These are phyloP conservation scores for Amylostereum areolatum DNA, from an alignment of 1,284 basidiomycete species.

Conservation along the genomic window DNA sequence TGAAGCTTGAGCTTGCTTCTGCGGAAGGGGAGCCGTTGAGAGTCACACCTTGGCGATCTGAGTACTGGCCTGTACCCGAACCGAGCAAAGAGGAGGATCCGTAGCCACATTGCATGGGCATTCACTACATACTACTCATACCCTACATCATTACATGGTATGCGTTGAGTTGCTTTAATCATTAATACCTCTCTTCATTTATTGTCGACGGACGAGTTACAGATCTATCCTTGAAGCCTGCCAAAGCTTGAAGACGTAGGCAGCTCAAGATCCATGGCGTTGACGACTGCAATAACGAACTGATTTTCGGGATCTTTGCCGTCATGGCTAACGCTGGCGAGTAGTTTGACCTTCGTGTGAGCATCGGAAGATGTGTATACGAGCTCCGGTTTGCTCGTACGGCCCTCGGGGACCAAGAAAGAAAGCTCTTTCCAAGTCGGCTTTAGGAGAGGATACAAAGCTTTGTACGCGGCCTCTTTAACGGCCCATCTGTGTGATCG, in stretches of 20 bases:
- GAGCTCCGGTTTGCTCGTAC: constrained; percentile 44
- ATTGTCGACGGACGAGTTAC: too few species aligned
- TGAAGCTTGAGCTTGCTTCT: constrained; percentile 13
- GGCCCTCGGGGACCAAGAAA: constrained; percentile 32
- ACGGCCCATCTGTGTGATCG: constrained; percentile 60
- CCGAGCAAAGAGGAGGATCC: not conserved
- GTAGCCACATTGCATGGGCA: too few species aligned
- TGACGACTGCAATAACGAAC: too few species aligned
- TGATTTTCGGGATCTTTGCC: constrained; percentile 59
- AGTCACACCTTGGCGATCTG: constrained; percentile 29
- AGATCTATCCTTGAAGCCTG: too few species aligned
- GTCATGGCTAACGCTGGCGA: constrained; percentile 79
- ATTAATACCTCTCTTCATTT: too few species aligned
- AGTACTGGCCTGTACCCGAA: constrained; percentile 57
- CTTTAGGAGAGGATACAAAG: constrained; percentile 56
- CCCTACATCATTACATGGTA: too few species aligned
- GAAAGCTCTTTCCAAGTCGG: constrained; percentile 80
- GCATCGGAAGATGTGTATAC: constrained; percentile 16
- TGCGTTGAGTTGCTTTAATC: too few species aligned
- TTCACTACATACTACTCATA: too few species aligned
- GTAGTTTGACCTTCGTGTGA: constrained; percentile 31
- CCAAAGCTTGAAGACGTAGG: too few species aligned
- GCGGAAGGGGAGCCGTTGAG: constrained; percentile 8
- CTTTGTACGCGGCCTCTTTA: constrained; percentile 92
- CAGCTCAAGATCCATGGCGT: too few species aligned